phyloP scores from a whole-genome alignment of 1,139 yeast species.

The Protomyces lactucae-debilis region DNA sequence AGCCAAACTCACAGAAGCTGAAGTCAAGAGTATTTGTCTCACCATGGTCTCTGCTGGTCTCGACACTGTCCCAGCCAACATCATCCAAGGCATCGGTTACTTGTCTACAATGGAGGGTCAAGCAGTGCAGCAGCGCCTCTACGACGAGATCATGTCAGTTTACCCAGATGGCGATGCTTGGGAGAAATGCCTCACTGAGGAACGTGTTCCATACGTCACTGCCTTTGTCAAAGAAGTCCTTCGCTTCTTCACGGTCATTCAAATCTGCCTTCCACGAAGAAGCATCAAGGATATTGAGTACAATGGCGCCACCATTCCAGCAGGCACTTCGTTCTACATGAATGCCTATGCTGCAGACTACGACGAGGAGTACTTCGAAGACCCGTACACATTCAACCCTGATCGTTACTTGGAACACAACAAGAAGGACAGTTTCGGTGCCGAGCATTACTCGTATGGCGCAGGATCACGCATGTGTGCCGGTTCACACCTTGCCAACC shows the following conservation, averaged over 20 bases:
- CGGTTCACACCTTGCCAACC: slow-evolving; percentile 54
- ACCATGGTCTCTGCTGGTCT: slow-evolving; percentile 74
- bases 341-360: slow-evolving; percentile 69
- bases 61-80: slow-evolving; percentile 62
- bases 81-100: slow-evolving; percentile 51
- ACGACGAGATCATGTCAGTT: slow-evolving; percentile 41
- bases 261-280: slow-evolving; percentile 58
- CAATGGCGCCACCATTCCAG: slow-evolving; percentile 47
- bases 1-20: slow-evolving; percentile 39
- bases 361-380: slow-evolving; percentile 46
- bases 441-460: slow-evolving; percentile 55
- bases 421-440: slow-evolving; percentile 30
- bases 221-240: slow-evolving; percentile 61
- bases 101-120: slow-evolving; percentile 51
- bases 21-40: slow-evolving; percentile 57
- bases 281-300: slow-evolving; percentile 49
- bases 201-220: slow-evolving; percentile 47
- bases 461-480: slow-evolving; percentile 61
- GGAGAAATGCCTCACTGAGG: slow-evolving; percentile 42
- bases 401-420: slow-evolving; percentile 48
- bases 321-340: slow-evolving; percentile 54
- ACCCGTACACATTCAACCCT: slow-evolving; percentile 52
- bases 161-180: slow-evolving; percentile 47
- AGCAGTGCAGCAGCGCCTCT: slow-evolving; percentile 46
- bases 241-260: slow-evolving; percentile 59